A percentile compares a stretch with the other conserved stretches of the same genome.
Evolutionary conservation across 2,329 filamentous ascomycete species (phyloP).

Genomic region (Madurella mycetomatis): DNA sequence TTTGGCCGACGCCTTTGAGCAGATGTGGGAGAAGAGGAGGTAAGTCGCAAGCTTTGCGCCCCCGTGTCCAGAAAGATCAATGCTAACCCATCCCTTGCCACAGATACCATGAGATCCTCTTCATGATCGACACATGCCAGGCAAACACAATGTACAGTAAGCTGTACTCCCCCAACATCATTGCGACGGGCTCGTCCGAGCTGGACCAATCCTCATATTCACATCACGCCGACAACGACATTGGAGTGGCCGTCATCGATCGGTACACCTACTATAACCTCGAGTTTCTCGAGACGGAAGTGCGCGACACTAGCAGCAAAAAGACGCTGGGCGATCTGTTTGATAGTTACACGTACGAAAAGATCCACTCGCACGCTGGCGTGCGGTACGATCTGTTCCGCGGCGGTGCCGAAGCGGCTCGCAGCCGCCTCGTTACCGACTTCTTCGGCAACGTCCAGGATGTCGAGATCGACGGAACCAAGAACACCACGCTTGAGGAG

Average conservation of each 20-base stretch:
- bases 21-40: slow-evolving; percentile 99
- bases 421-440: slow-evolving; percentile 81
- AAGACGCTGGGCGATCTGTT: slow-evolving; percentile 91
- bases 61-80: background rate
- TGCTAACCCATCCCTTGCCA: background rate
- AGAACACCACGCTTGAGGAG: slow-evolving; percentile 58
- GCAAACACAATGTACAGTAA: slow-evolving; percentile 99
- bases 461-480: slow-evolving; percentile 76
- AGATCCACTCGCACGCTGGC: slow-evolving; percentile 90
- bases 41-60: slow-evolving; percentile 30
- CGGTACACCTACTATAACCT: slow-evolving; percentile 98
- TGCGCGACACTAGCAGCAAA: slow-evolving; percentile 79
- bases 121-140: slow-evolving; percentile 99
- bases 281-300: slow-evolving; percentile 89
- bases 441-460: slow-evolving; percentile 99
- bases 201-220: slow-evolving; percentile 96
- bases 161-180: slow-evolving; percentile 96
- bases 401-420: slow-evolving; percentile 71
- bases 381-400: slow-evolving; percentile 93
- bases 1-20: slow-evolving; percentile 92
- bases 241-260: slow-evolving; percentile 96
- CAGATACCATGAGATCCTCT: slow-evolving; percentile 92
- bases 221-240: slow-evolving; percentile 96
- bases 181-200: slow-evolving; percentile 93
- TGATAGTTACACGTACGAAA: slow-evolving; percentile 89